Evolutionary conservation across 139 green algal genomes (phyloP).

Genomic region (Chlamydomonas eustigma): DNA sequence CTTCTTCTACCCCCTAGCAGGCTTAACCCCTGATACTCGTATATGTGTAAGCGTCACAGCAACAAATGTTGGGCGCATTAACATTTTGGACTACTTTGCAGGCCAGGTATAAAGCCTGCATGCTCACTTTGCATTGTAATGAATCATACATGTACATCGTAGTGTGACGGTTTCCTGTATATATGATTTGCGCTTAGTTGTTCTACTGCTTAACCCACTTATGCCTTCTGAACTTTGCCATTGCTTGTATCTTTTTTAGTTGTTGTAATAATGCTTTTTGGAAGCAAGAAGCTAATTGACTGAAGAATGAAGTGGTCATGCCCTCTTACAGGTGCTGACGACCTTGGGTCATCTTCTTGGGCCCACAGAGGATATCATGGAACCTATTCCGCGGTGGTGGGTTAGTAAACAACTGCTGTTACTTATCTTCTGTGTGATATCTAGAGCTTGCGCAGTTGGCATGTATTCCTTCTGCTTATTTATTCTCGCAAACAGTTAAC

Average conservation of each 20-base stretch:
- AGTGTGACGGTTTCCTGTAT: not conserved
- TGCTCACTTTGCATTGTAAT: not conserved
- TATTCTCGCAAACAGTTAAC: too few species aligned
- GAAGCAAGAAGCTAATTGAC: not conserved
- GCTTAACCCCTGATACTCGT: not conserved
- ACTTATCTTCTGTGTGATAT: too few species aligned
- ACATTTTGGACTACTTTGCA: not conserved
- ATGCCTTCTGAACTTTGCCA: not conserved
- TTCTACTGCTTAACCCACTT: not conserved
- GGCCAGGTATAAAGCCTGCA: not conserved
- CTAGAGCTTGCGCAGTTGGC: too few species aligned
- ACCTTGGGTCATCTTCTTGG: not conserved
- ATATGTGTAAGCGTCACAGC: not conserved
- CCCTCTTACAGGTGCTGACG: not conserved
- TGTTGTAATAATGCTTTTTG: not conserved
- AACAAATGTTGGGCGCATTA: not conserved
- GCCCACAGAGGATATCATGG: not conserved
- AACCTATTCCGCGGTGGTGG: not conserved
- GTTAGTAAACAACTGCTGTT: too few species aligned
- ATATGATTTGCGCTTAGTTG: not conserved
- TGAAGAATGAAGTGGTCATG: not conserved
- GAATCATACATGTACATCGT: not conserved
- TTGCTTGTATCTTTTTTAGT: not conserved
- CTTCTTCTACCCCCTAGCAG: not conserved
- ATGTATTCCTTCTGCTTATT: too few species aligned